Conservation (phyloP, 2,329 filamentous ascomycete genomes). For the Curvularia verruculosa region DNA sequence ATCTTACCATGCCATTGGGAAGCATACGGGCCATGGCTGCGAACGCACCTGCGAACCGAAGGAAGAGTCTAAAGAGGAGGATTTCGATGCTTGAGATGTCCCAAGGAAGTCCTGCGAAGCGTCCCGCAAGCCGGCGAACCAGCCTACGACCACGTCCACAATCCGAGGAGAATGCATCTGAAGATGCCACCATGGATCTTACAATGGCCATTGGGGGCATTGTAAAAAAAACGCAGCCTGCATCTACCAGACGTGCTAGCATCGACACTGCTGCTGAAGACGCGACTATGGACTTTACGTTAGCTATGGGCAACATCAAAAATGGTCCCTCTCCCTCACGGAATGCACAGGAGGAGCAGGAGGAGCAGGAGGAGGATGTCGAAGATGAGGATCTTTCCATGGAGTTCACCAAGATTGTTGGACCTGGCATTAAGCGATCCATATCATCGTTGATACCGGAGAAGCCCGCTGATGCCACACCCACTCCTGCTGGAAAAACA, state of each 20-base stretch:
- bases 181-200: conserved; percentile 52
- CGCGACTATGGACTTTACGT: conserved; percentile 50
- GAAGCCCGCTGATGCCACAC: conserved; percentile 19
- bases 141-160: conserved; percentile 50
- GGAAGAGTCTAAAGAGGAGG: conserved; percentile 52
- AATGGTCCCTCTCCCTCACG: conserved; percentile 10
- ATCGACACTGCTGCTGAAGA: conserved; percentile 39
- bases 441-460: conserved; percentile 28
- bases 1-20: conserved; percentile 62
- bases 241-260: conserved; percentile 31
- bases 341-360: conserved; percentile 6
- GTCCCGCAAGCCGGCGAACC: conserved; percentile 41
- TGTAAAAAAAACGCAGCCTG: conserved; percentile 25
- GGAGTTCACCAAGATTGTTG: conserved; percentile 59
- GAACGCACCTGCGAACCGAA: conserved; percentile 35
- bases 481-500: conserved; percentile 20
- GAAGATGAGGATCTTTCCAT: conserved; percentile 56
- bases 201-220: conserved; percentile 49
- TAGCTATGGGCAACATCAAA: conserved; percentile 48
- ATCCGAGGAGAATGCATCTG: conserved; percentile 44
- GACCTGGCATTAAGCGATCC: conserved; percentile 49
- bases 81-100: conserved; percentile 49
- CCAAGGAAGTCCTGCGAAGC: conserved; percentile 48
- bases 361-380: conserved; percentile 13
- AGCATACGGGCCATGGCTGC: conserved; percentile 51